These are phyloP conservation scores for Xylaria sp. DNA, from an alignment of 2,329 filamentous ascomycete species.

Conservation along the genomic window DNA sequence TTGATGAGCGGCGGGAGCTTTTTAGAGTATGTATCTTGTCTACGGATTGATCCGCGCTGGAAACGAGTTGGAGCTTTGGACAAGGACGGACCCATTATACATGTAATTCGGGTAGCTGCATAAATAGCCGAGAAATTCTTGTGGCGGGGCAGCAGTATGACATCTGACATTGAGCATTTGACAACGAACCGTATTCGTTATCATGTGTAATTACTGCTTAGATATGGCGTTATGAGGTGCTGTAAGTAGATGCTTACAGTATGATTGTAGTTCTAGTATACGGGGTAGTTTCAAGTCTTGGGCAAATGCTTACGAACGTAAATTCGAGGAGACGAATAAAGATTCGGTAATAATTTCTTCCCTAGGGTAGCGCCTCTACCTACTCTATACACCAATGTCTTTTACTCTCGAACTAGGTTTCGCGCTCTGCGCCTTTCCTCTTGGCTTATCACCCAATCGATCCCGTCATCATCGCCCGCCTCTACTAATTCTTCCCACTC, in stretches of 20 bases:
- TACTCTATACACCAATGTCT: conserved; percentile 23
- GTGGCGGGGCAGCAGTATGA: not conserved
- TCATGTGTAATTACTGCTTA: not conserved
- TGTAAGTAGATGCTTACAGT: not conserved
- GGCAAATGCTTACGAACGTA: not conserved
- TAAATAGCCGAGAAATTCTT: not conserved
- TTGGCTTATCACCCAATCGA: conserved; percentile 68
- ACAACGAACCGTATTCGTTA: not conserved
- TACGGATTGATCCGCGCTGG: not conserved
- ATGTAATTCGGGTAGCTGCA: not conserved
- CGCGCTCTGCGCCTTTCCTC: conserved; percentile 73
- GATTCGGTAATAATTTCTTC: not conserved
- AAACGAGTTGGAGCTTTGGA: not conserved
- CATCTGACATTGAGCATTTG: not conserved
- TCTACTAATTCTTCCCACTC: conserved; percentile 76
- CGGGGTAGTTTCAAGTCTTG: not conserved
- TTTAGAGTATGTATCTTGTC: not conserved
- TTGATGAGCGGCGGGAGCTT: not conserved
- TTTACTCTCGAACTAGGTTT: conserved; percentile 60
- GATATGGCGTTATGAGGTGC: not conserved
- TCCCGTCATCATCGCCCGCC: conserved; percentile 62
- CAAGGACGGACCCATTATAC: too few relatives aligned
- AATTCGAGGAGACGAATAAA: not conserved
- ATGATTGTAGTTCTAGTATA: not conserved
- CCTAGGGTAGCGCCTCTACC: conserved; percentile 5